Conservation (phyloP, 208 protist genomes). For the Leishmania tropica region DNA sequence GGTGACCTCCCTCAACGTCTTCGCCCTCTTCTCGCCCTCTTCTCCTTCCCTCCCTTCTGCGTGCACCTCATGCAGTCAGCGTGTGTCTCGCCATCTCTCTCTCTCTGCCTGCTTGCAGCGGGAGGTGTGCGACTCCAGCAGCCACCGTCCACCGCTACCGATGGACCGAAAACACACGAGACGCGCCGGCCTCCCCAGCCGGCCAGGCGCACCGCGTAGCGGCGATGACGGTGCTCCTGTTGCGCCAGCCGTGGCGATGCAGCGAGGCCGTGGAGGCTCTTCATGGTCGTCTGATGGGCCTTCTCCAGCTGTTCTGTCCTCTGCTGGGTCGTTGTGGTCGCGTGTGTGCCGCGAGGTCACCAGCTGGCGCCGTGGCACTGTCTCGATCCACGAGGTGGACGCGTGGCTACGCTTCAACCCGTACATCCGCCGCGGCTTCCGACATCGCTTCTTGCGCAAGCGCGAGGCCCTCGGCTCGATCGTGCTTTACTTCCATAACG, state of each 20-base stretch:
- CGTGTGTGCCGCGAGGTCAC: slow-evolving; percentile 14
- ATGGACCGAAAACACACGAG: not conserved
- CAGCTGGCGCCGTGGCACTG: slow-evolving; percentile 33
- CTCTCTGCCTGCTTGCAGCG: not conserved
- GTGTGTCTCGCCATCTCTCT: not conserved
- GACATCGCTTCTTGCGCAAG: slow-evolving; percentile 42
- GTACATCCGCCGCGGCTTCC: slow-evolving; percentile 61
- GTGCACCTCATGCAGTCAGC: not conserved
- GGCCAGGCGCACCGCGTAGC: not conserved
- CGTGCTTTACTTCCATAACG: slow-evolving; percentile 63
- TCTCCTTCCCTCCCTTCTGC: not conserved
- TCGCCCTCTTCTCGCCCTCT: not conserved
- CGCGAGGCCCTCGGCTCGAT: slow-evolving; percentile 48
- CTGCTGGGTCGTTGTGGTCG: slow-evolving; percentile 9
- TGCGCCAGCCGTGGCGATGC: not conserved
- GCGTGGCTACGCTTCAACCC: slow-evolving; percentile 70
- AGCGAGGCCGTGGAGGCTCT: not conserved
- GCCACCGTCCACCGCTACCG: not conserved
- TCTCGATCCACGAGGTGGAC: slow-evolving; percentile 56
- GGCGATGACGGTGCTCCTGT: not conserved
- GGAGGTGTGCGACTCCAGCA: not conserved
- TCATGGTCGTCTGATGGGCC: not conserved
- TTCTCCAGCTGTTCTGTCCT: not conserved
- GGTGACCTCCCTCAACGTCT: not conserved
- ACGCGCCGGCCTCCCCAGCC: not conserved